phyloP scores from a whole-genome alignment of 225 moss, liverwort and hornwort genomes.

The Pseudoscleropodium purum region DNA sequence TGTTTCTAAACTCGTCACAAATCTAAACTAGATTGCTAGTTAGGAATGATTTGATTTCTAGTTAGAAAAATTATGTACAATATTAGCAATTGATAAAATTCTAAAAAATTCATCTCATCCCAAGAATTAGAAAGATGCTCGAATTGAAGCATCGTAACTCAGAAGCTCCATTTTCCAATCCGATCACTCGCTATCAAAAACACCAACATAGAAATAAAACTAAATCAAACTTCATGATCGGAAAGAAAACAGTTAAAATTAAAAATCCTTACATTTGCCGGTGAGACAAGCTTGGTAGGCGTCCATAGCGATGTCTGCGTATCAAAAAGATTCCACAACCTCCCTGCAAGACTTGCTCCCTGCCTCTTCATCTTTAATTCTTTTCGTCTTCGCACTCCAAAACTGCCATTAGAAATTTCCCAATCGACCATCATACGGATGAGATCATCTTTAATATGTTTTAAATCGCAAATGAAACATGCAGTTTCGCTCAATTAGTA shows the following conservation, averaged over 20 bases:
- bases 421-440: not conserved
- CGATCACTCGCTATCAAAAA: not conserved
- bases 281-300: slow-evolving; percentile 1
- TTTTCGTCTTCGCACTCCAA: not conserved
- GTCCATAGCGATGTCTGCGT: slow-evolving; percentile 5
- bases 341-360: slow-evolving; percentile 13
- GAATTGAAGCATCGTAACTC: not conserved
- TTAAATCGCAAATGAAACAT: not conserved
- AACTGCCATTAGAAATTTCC: not conserved
- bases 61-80: not conserved
- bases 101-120: not conserved
- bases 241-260: not conserved
- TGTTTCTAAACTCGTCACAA: not conserved
- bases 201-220: not conserved
- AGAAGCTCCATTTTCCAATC: not conserved
- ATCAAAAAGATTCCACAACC: slow-evolving; percentile 29
- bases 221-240: not conserved
- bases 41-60: not conserved
- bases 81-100: not conserved
- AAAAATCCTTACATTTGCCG: not conserved
- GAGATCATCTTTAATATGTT: not conserved
- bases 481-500: not conserved
- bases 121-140: not conserved
- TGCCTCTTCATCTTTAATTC: slow-evolving; percentile 22
- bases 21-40: not conserved